Evolutionary conservation across 768 basidiomycete genomes (phyloP), one percentile per base, ranked within the genome.

Genomic region (Lactarius psammicola): DNA sequence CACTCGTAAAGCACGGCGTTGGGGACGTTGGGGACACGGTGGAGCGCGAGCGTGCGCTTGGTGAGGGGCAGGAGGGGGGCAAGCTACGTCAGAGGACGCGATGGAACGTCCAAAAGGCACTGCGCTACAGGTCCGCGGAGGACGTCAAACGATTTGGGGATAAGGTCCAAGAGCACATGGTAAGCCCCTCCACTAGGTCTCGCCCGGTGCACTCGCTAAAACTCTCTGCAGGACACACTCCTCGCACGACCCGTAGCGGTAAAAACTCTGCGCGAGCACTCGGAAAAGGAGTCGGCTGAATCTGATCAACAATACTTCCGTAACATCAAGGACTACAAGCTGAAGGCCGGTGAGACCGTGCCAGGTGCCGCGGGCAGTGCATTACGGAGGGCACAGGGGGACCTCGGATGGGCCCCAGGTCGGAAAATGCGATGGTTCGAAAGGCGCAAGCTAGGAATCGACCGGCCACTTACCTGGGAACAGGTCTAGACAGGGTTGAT

Each of bases 81-180:
- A 70, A 81, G 53, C 70, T 94, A 61, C 80, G 92, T 49, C 79
- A 84, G 49, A 81, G 81, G 73, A 94, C 92, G 28, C 80, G 88
- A 63, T 86, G 85, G 82, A 92, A 91, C 74, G 76, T 94, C 44
- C 84, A 87, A 70, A 92, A 92, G 75, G 80, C 87, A 4, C 76
- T 94, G 26, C 85, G 78, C 60, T 94, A 82, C 73, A 80, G 87
- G 60, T 76, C 79, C 20, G 68, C 72, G 33, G 77, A 78, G 64
- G 85, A 85, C 30, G 70, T 82, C 10, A 64, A 71, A 11, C 78
- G 82, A 28, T 72, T 94, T 30, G 79, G 80, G 62, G 73, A 77
- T 67, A 89, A 87, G 72, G 87, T 86, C 6, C 78, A 79, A 33
- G 80, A 82, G 53, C 86, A 93, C 74, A 83, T 87, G 67, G 92